Evolutionary conservation across 768 basidiomycete genomes (phyloP).

Genomic region (Cystobasidium ongulense): DNA sequence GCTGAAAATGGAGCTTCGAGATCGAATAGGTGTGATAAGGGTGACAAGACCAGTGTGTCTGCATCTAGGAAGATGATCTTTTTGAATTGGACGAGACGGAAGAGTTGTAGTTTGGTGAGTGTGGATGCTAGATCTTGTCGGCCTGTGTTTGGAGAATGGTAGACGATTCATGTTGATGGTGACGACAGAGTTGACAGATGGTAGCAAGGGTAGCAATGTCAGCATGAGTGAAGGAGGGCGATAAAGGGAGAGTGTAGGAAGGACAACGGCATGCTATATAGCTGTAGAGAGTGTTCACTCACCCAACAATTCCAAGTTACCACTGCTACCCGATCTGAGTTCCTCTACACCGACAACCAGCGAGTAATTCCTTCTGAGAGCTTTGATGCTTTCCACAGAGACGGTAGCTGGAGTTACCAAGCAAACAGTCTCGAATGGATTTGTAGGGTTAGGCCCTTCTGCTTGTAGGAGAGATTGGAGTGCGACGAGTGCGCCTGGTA

Average conservation of each 20-base stretch:
- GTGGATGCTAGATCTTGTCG: conserved; percentile 87
- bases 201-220: background rate
- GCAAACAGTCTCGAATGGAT: conserved; percentile 61
- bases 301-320: conserved; percentile 76
- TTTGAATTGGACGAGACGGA: conserved; percentile 76
- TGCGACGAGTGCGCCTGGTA: conserved; percentile 81
- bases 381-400: conserved; percentile 69
- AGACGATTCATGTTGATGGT: background rate
- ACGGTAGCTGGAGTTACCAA: conserved; percentile 90
- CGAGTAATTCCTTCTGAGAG: conserved; percentile 70
- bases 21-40: conserved; percentile 84
- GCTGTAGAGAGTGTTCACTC: too few species aligned
- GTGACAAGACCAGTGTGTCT: conserved; percentile 76
- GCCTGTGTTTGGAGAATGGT: conserved; percentile 51
- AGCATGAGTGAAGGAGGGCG: too few species aligned
- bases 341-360: conserved; percentile 85
- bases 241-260: too few species aligned
- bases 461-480: conserved; percentile 74
- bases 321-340: conserved; percentile 61
- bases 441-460: conserved; percentile 56
- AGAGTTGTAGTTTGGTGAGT: conserved; percentile 91
- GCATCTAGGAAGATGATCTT: conserved; percentile 89
- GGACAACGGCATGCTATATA: too few species aligned
- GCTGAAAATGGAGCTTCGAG: conserved; percentile 72
- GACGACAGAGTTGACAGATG: background rate